Evolutionary conservation across 108 stramenopile genomes (phyloP).

Genomic region (Licmophora abbreviata): DNA sequence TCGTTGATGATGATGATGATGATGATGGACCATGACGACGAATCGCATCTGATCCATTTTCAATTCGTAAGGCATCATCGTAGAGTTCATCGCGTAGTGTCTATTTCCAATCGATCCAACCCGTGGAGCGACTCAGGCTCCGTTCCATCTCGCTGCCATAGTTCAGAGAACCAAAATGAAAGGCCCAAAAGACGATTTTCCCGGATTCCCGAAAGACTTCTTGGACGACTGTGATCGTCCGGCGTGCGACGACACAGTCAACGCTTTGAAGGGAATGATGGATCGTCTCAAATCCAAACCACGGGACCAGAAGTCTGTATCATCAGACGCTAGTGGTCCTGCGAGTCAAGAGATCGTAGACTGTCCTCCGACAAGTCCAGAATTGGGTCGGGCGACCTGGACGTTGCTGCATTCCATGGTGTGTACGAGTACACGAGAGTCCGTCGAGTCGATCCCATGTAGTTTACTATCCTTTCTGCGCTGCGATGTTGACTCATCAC

Average conservation of each 20-base stretch:
- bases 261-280: constrained; percentile 42
- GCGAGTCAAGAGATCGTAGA: constrained; percentile 5
- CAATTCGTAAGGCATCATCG: not conserved
- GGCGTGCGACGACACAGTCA: constrained; percentile 71
- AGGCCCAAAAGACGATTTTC: no score
- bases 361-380: constrained; percentile 67
- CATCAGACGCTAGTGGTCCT: constrained; percentile 4
- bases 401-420: constrained; percentile 77
- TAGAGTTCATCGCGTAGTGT: not conserved
- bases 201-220: no score
- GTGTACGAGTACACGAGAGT: no score
- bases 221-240: constrained; percentile 75
- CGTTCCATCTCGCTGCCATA: not conserved
- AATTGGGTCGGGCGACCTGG: constrained; percentile 70
- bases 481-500: not conserved
- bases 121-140: not conserved
- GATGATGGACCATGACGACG: not conserved
- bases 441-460: constrained; percentile 1
- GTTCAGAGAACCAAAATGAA: no score
- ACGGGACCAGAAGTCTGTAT: constrained; percentile 5
- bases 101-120: not conserved
- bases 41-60: not conserved
- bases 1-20: no score
- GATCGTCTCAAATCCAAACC: constrained; percentile 23
- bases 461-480: not conserved